Percentiles rank a stretch among this genome's conserved stretches.
Conservation (phyloP, 257 asterid species). For the Solanum chiquidenum region DNA sequence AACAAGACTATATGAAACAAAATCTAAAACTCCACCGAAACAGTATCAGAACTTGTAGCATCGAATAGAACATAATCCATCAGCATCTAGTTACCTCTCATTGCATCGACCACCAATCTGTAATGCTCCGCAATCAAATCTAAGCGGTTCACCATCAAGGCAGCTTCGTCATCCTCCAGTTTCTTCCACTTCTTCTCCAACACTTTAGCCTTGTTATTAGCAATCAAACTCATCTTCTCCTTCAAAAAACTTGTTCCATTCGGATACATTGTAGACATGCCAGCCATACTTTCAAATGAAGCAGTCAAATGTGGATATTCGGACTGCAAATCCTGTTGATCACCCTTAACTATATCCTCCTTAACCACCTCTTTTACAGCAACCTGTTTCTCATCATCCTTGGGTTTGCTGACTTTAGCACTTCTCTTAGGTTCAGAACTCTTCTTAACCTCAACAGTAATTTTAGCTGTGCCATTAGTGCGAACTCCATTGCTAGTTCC, state of each 20-base stretch:
- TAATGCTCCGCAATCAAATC: neutral
- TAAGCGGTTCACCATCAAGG: neutral
- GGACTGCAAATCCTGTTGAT: neutral
- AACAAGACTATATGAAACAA: neutral
- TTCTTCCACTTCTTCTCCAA: neutral
- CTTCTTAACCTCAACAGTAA: neutral
- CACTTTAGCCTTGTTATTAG: neutral
- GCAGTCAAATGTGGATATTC: neutral
- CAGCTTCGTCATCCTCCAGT: neutral
- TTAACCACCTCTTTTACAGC: neutral
- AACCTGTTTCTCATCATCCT: neutral
- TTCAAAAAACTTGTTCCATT: neutral
- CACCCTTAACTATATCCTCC: neutral
- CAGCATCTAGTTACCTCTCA: neutral
- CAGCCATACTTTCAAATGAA: neutral
- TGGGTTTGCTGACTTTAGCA: neutral
- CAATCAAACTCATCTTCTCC: neutral
- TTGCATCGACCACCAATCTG: neutral
- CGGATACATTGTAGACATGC: neutral
- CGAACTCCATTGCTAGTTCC: neutral
- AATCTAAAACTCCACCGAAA: neutral
- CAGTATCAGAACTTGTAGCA: neutral
- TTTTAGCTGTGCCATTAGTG: neutral
- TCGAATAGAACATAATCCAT: neutral
- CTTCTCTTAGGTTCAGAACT: neutral